Evolutionary conservation across 257 asterid genomes (phyloP).

Genomic region (Cordia subcordata): DNA sequence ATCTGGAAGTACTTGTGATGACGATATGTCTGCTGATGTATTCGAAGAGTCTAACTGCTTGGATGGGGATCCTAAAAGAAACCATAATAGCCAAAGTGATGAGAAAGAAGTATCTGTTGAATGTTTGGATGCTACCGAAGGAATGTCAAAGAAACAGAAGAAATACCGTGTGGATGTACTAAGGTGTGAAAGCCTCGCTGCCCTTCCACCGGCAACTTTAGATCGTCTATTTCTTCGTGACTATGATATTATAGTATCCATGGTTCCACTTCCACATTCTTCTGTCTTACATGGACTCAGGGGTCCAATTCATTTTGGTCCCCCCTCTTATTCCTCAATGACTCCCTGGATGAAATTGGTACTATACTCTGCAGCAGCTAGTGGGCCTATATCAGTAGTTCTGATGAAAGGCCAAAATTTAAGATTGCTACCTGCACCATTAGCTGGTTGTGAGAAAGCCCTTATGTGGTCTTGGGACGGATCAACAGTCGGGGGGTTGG

Average conservation of each 20-base stretch:
- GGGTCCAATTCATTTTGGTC: conserved; percentile 99
- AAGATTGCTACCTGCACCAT: conserved; percentile 95
- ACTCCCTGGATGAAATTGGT: conserved; percentile 99
- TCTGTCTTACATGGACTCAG: conserved; percentile 91
- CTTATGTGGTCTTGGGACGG: conserved; percentile 99
- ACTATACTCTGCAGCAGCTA: conserved; percentile 62
- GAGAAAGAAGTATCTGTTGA: conserved; percentile 41
- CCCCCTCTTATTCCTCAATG: conserved; percentile 94
- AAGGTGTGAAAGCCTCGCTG: conserved; percentile 98
- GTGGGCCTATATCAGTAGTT: conserved; percentile 97
- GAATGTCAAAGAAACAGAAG: conserved; percentile 40
- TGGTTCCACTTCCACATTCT: conserved; percentile 97
- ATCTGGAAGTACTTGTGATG: conserved; percentile 26
- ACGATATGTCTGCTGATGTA: conserved; percentile 24
- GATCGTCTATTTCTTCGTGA: conserved; percentile 94
- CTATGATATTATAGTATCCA: conserved; percentile 88
- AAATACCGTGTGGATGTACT: conserved; percentile 86
- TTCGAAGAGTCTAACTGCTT: conserved; percentile 32
- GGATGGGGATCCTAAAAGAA: conserved; percentile 33
- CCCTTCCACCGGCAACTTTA: conserved; percentile 85
- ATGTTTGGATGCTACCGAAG: conserved; percentile 40
- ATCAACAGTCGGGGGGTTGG: conserved; percentile 82
- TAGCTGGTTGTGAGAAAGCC: conserved; percentile 97
- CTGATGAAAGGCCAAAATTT: conserved; percentile 92
- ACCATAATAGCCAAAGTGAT: conserved; percentile 36